Base-by-base conservation (phyloP, 2,329 filamentous ascomycete genomes). In the Blastomyces parvus region DNA sequence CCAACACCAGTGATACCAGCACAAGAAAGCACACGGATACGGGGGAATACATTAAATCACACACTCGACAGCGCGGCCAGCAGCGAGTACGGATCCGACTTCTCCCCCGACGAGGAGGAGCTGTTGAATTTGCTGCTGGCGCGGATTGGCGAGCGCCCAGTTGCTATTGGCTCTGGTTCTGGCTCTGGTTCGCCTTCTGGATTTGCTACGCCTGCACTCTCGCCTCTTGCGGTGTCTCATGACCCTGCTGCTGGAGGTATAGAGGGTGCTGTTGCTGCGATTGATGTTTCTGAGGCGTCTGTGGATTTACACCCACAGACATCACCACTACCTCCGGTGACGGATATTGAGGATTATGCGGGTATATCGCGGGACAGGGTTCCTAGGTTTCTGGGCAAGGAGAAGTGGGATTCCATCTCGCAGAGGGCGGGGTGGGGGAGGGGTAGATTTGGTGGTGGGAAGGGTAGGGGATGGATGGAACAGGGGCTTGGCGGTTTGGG, bases 1-100 rank as follows among this genome's bases (percentile, higher is more conserved):
- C 57, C 57, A 36, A 30, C 25, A 1, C 57, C 42, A 13, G 22
- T 40, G 27, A 9, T 17, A 58, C 9, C n/a, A 42, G 9, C 38
- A 3, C 57, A 46, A 46, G 55, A 46, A 36, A 33, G n/a, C 19
- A 17, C 42, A 46, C 1, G 14, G 22, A 30, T 17, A 48, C 40
- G 52, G 7, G 52, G n/a, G 17, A n/a, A 36, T 36, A 50, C 48
- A 17, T 17, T 50, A 5, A 22, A 25, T 33, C 14, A 11, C 33
- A 7, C 33, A 19, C 19, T 25, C 56, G 36, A 38, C 11, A 59
- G 33, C 9, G 8, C 40, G 14, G 57, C 57, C 7, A 69, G 67
- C 57, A 86, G 82, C 72, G 84, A 87, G 67, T 88, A 87, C 80
- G 86, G 84, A 65, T 85, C 83, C 5, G 85, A 88, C 65, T 81